Conservation (phyloP, 352 stramenopile genomes). For the Pythium vanterpoolii region DNA sequence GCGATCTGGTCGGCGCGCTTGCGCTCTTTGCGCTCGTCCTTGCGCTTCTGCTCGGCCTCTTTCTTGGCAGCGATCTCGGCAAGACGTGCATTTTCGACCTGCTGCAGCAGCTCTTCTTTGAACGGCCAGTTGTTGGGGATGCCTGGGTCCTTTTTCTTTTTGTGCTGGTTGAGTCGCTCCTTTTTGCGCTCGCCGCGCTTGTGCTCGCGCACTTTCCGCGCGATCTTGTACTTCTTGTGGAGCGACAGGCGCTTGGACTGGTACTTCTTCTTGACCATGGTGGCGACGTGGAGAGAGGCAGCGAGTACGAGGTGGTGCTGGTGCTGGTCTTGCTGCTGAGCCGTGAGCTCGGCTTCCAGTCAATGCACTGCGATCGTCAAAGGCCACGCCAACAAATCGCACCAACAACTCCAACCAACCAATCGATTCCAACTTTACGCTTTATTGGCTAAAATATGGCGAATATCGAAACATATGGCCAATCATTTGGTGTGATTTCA, state of each 20-base stretch:
- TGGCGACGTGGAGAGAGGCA: background rate
- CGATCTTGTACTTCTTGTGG: constrained; percentile 99
- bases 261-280: constrained; percentile 99
- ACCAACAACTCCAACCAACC: constrained; percentile 24
- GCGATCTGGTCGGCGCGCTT: constrained; percentile 38
- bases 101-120: constrained; percentile 93
- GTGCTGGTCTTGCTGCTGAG: background rate
- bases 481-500: constrained; percentile 6
- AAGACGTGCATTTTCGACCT: constrained; percentile 77
- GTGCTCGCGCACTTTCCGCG: constrained; percentile 90
- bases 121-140: constrained; percentile 99
- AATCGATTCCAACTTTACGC: constrained; percentile 20
- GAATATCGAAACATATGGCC: background rate
- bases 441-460: constrained; percentile 21
- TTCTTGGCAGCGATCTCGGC: constrained; percentile 65
- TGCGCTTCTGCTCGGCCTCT: constrained; percentile 54
- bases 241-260: constrained; percentile 97
- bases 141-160: constrained; percentile 96
- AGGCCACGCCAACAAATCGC: constrained; percentile 4
- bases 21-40: constrained; percentile 68
- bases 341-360: constrained; percentile 17
- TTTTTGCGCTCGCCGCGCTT: constrained; percentile 94
- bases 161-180: constrained; percentile 81
- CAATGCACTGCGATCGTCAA: constrained; percentile 13
- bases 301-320: background rate